Evolutionary conservation across 1,139 yeast genomes (phyloP).

Genomic region (Magnusiomyces magnusii): DNA sequence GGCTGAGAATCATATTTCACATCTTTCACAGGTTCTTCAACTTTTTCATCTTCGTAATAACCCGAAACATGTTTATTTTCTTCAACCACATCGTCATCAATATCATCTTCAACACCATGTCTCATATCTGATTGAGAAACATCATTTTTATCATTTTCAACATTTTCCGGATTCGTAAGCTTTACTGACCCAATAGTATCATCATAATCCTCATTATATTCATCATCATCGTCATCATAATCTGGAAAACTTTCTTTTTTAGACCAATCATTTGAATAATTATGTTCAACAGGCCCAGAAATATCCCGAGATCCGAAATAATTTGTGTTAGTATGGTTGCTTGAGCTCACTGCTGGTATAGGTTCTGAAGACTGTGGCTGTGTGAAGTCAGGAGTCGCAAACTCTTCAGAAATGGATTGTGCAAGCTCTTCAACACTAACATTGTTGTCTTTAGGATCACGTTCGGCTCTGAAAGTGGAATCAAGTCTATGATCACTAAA

Average conservation of each 20-base stretch:
- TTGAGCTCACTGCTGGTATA: background rate
- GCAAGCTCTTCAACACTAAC: constrained; percentile 3
- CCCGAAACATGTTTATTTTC: background rate
- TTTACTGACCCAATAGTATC: background rate
- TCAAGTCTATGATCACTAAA: background rate
- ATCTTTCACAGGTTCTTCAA: background rate
- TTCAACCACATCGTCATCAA: background rate
- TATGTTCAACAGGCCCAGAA: background rate
- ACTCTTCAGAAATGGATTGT: constrained; percentile 3
- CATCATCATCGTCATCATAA: background rate
- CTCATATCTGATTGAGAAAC: too few species aligned
- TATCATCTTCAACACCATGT: background rate
- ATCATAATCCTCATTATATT: background rate
- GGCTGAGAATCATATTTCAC: too few species aligned
- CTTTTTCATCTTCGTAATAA: background rate
- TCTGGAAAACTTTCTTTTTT: background rate
- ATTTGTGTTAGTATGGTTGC: background rate
- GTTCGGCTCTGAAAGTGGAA: background rate
- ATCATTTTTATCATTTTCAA: background rate
- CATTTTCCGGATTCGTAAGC: background rate
- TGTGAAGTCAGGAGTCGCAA: constrained; percentile 1
- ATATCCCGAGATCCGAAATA: background rate
- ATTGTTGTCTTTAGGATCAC: background rate
- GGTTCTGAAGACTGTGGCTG: background rate
- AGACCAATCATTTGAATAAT: background rate